Percentiles rank a stretch among this genome's conserved stretches.
Evolutionary conservation across 306 rosid genomes (phyloP).

Genomic region (Dicorynia guianensis): DNA sequence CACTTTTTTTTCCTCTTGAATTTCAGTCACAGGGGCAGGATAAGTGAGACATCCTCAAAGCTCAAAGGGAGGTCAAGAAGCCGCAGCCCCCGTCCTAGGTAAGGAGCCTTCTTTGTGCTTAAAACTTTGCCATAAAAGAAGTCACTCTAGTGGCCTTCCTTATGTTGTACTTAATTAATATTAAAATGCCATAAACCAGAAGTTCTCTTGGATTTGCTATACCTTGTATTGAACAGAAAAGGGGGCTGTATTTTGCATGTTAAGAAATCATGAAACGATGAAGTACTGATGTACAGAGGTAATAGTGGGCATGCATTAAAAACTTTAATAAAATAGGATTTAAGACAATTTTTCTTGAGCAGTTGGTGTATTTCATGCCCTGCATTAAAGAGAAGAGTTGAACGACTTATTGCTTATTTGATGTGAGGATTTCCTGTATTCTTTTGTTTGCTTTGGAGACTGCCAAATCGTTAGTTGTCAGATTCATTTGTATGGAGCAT

Average conservation of each 20-base stretch:
- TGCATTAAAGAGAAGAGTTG: background rate
- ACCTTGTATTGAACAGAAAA: background rate
- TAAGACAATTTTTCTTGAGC: background rate
- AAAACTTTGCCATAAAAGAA: background rate
- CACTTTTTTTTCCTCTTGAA: background rate
- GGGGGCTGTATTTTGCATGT: background rate
- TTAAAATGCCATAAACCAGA: background rate
- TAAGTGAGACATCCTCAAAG: slow-evolving; percentile 59
- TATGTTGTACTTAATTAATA: background rate
- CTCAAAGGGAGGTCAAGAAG: slow-evolving; percentile 56
- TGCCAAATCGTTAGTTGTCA: background rate
- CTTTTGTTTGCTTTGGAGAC: background rate
- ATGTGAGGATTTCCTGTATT: background rate
- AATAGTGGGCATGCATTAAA: background rate
- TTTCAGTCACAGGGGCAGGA: slow-evolving; percentile 61
- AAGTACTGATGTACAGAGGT: background rate
- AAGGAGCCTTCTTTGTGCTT: slow-evolving; percentile 27
- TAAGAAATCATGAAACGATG: background rate
- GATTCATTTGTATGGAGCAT: background rate
- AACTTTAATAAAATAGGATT: background rate
- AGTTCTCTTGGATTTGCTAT: background rate
- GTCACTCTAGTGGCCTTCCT: background rate
- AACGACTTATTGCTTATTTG: background rate
- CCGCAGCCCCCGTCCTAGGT: slow-evolving; percentile 74
- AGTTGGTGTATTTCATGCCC: background rate